These are phyloP conservation scores for Ustilago hordei DNA, from an alignment of 1,284 basidiomycete species.

Conservation along the genomic window DNA sequence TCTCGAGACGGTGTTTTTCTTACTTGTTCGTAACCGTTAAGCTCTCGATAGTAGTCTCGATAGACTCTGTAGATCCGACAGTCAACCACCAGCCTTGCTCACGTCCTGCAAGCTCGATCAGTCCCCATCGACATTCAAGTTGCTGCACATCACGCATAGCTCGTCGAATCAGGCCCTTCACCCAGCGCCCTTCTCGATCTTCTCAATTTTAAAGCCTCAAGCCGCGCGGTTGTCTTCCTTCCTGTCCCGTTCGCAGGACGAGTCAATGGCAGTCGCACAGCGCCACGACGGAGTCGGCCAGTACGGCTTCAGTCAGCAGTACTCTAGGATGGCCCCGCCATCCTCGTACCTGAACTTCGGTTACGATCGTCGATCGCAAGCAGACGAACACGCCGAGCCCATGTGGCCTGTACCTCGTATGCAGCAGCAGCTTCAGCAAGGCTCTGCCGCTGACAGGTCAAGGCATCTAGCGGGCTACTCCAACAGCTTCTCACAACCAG, in stretches of 20 bases:
- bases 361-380: conserved; percentile 23
- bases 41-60: background rate
- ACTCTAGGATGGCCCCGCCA: conserved; percentile 29
- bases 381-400: conserved; percentile 26
- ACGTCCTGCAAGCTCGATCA: background rate
- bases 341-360: conserved; percentile 27
- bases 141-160: conserved; percentile 3
- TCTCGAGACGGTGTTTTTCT: conserved; percentile 1
- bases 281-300: conserved; percentile 50
- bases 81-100: background rate
- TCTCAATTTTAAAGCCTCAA: conserved; percentile 1
- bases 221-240: conserved; percentile 3
- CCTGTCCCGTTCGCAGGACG: conserved; percentile 29
- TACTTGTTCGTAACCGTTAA: conserved; percentile 8
- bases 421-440: conserved; percentile 27
- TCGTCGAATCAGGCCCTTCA: background rate
- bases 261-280: conserved; percentile 50
- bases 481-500: conserved; percentile 25
- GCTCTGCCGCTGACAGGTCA: conserved; percentile 19
- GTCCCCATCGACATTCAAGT: background rate
- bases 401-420: conserved; percentile 37
- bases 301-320: conserved; percentile 44
- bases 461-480: conserved; percentile 20
- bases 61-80: background rate
- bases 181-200: background rate